Conservation (phyloP, 495 filamentous ascomycete species). For the Rostrohypoxylon terebratum region DNA sequence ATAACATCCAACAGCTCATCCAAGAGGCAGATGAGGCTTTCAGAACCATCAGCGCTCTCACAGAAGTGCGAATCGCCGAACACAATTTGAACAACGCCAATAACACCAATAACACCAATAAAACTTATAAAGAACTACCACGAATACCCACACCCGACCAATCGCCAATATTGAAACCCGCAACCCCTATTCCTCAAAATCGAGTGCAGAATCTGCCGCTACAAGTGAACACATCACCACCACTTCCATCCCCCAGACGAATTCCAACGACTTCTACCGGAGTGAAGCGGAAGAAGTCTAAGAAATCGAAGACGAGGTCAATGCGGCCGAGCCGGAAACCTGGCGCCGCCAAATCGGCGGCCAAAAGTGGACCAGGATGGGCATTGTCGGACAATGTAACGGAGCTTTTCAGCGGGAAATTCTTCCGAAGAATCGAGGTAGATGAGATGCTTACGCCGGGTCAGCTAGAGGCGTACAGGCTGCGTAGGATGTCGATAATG, state of each 20-base stretch:
- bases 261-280: conserved; percentile 20
- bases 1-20: conserved; percentile 58
- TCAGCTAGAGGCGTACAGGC: conserved; percentile 53
- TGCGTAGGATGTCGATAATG: conserved; percentile 50
- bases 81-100: conserved; percentile 7
- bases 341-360: conserved; percentile 48
- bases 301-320: conserved; percentile 49
- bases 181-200: conserved; percentile 4
- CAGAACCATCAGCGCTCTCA: conserved; percentile 50
- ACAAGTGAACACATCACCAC: conserved; percentile 17
- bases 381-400: conserved; percentile 61
- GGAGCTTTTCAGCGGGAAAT: conserved; percentile 58
- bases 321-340: conserved; percentile 47
- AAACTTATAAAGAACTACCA: conserved; percentile 26
- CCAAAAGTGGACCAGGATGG: conserved; percentile 56
- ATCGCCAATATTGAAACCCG: conserved; percentile 36
- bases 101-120: background rate
- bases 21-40: conserved; percentile 61
- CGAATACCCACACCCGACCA: conserved; percentile 36
- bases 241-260: conserved; percentile 22
- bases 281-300: conserved; percentile 58
- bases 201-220: conserved; percentile 18
- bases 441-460: conserved; percentile 65
- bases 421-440: conserved; percentile 60
- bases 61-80: conserved; percentile 47